phyloP scores from a whole-genome alignment of 345 rosid genomes.

The Eucalyptus polybractea region DNA sequence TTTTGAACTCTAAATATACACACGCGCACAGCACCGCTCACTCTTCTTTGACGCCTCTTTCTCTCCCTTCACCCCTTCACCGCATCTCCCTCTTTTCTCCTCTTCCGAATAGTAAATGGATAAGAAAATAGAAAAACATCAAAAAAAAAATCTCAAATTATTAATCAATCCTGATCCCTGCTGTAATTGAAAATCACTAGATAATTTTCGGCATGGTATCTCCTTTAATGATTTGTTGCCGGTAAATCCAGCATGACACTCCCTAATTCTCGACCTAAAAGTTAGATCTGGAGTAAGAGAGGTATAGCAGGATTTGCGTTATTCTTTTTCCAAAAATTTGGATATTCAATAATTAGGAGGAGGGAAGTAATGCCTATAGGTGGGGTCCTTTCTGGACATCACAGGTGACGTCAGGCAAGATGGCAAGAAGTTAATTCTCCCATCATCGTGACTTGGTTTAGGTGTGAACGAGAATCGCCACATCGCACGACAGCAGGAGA shows the following conservation, averaged over 20 bases:
- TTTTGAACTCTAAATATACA: not conserved
- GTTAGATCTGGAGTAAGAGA: not conserved
- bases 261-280: not conserved
- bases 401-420: not conserved
- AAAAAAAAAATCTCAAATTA: not conserved
- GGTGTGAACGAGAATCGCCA: not conserved
- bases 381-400: not conserved
- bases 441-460: not conserved
- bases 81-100: not conserved
- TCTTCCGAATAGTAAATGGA: not conserved
- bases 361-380: not conserved
- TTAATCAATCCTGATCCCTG: fast-evolving
- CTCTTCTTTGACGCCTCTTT: not conserved
- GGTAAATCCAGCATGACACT: not conserved
- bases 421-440: not conserved
- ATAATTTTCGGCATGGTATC: not conserved
- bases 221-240: not conserved
- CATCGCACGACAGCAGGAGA: not conserved
- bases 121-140: not conserved
- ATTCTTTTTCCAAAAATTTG: too few species aligned
- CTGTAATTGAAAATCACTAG: not conserved
- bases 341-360: not conserved
- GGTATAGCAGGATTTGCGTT: fast-evolving
- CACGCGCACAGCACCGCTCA: not conserved
- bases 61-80: not conserved